Evolutionary conservation across 441 rosid genomes (phyloP).

Genomic region (Adansonia madagascariensis): DNA sequence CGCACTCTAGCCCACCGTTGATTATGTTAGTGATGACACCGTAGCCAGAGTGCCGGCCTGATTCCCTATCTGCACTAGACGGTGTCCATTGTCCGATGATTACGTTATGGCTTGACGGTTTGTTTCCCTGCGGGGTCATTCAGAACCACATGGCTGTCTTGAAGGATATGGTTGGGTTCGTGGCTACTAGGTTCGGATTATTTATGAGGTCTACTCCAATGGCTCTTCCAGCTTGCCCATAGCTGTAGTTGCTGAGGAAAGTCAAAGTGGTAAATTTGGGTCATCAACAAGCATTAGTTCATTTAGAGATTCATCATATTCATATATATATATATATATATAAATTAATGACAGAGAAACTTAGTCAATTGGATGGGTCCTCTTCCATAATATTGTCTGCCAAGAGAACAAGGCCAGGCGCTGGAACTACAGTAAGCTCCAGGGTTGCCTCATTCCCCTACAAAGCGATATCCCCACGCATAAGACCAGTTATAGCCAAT

Average conservation of each 20-base stretch:
- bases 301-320: too few relatives aligned
- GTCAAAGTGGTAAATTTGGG: not conserved
- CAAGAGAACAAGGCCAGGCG: constrained; percentile 52
- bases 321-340: too few relatives aligned
- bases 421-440: constrained; percentile 42
- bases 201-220: constrained; percentile 39
- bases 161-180: constrained; percentile 47
- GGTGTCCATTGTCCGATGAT: constrained; percentile 47
- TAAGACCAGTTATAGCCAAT: too few relatives aligned
- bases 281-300: not conserved
- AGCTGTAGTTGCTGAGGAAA: constrained; percentile 58
- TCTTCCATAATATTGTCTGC: constrained; percentile 52
- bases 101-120: constrained; percentile 57
- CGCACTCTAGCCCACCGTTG: constrained; percentile 46
- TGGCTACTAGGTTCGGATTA: constrained; percentile 50
- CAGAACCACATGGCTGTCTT: constrained; percentile 64
- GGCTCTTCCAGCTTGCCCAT: constrained; percentile 45
- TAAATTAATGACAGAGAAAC: not conserved
- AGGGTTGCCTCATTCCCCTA: constrained; percentile 39
- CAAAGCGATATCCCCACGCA: constrained; percentile 63
- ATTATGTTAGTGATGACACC: constrained; percentile 47
- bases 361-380: constrained; percentile 61
- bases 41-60: constrained; percentile 46
- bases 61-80: constrained; percentile 29
- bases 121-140: constrained; percentile 54